Base-by-base conservation (phyloP, 352 stramenopile genomes). In the Phytophthora chlamydospora region DNA sequence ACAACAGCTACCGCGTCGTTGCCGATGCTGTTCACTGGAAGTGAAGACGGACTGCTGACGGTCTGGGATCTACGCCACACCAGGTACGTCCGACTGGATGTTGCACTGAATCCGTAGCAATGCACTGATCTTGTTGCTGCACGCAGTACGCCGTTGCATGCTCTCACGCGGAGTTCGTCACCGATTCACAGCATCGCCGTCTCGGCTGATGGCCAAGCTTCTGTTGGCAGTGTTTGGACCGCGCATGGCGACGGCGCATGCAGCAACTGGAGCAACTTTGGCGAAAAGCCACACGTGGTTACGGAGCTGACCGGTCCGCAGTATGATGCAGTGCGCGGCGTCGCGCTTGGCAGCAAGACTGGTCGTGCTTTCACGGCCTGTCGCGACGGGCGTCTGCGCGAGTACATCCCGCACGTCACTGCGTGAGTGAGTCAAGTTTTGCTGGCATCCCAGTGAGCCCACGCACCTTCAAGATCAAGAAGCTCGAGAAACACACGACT, bases 321-420 rank as follows among this genome's bases (percentile, higher is more conserved):
- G 16, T 93, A 85, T 54, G 83, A 93, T 27, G 68, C 81, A n/a
- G 75, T 93, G 10, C 82, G 80, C 16, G 72, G 68, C n/a, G 50
- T 93, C 4, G 62, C 74, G 13, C 29, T 89, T 16, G 57, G 55
- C 2, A 27, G 46, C 7, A 40, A 57, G 14, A 83, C 71, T 39
- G 72, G 76, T 12, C 73, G 71, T 31, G 66, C 90, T 9, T 80
- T 83, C 42, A 88, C 76, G 2, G 81, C 70, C 16, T 85, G 75
- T 35, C 81, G 83, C 13, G 83, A 93, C 54, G 81, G 81, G n/a
- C 60, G 76, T 35, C 58, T 91, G 33, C 83, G 83, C 32, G 75
- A 87, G 52, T 90, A 89, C 57, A 77, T 84, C 21, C 80, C 80
- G 13, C 77, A 85, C 35, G 51, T 85, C 17, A 8, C 66, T n/a